A percentile compares a stretch with the other conserved stretches of the same genome.
Conservation (phyloP, 2,329 filamentous ascomycete genomes). For the Pseudogymnoascus sp. region DNA sequence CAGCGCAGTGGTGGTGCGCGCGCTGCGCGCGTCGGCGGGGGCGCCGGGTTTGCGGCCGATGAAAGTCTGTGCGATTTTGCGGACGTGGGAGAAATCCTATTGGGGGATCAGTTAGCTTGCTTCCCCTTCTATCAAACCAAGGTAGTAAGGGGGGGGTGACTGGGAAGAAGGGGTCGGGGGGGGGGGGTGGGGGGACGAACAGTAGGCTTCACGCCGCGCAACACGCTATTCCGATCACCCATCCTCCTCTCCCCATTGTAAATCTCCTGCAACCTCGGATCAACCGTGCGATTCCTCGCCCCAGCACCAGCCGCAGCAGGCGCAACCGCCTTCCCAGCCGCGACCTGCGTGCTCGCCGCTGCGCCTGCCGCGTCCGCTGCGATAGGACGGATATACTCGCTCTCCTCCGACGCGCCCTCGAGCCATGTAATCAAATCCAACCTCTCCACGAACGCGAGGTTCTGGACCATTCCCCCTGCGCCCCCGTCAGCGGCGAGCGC, state of each 20-base stretch:
- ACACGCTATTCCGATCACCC: conserved; percentile 82
- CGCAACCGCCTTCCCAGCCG: conserved; percentile 34
- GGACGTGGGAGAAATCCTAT: conserved; percentile 89
- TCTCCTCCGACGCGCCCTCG: conserved; percentile 80
- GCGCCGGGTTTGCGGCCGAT: conserved; percentile 53
- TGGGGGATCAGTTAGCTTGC: conserved; percentile 8
- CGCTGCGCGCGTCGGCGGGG: conserved; percentile 22
- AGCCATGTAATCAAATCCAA: conserved; percentile 91
- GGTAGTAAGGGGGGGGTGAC: not conserved
- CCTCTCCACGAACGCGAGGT: conserved; percentile 83
- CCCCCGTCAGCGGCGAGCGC: conserved; percentile 51
- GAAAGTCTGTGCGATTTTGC: conserved; percentile 74
- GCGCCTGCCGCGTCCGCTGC: conserved; percentile 49
- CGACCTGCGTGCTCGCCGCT: conserved; percentile 40
- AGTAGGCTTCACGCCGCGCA: conserved; percentile 81
- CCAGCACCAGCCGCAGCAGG: conserved; percentile 34
- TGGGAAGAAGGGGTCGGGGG: not conserved
- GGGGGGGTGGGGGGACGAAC: conserved; percentile 42
- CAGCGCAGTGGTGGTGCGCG: not conserved
- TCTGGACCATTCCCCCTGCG: conserved; percentile 64
- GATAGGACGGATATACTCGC: conserved; percentile 83
- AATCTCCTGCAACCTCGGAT: conserved; percentile 77
- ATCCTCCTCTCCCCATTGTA: conserved; percentile 87
- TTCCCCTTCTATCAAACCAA: no score
- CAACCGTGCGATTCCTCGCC: conserved; percentile 59